Evolutionary conservation across 2,329 filamentous ascomycete species (phyloP), one percentile per base, ranked within the genome.

Genomic region (Juglanconis juglandina): DNA sequence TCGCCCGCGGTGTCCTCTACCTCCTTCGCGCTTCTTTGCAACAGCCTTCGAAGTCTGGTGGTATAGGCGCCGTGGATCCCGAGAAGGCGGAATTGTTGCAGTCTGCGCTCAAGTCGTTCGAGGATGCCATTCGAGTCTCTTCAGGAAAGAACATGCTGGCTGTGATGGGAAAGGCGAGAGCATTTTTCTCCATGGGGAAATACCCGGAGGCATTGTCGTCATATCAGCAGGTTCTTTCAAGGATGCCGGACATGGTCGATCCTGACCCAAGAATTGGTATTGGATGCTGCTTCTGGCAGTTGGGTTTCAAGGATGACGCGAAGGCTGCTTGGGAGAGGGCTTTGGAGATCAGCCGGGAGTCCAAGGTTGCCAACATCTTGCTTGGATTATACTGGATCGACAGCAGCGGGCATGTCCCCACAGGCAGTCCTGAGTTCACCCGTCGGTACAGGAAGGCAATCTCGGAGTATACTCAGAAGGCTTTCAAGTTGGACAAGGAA

Each of bases 211-310:
- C 96, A 13, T 76, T 98, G 56, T 83, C 90, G 62, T 81, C 85
- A 32, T 99, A 98, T 72, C 95, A 99, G 76, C 89, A 91, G 62
- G 92, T 92, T 14, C 78, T 99, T 54, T 82, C 87, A 68, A 92
- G 90, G 74, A 92, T 93, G 79, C 95, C 95, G 2, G 87, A 91
- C 66, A 81, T 98, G 69, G 86, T 90, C 47, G 95, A 99, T 69
- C 95, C 95, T 0, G 95, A 99, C 73, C 96, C 95, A 66, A 86
- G 96, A 67, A 94, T 99, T 67, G 95, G 95, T 58, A 94, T 99
- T 69, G 95, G 95, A 50, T 95, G 92, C 75, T 99, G 95, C 78
- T 89, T 97, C 73, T 99, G 96, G 95, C 91, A 96, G 73, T 81
- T 99, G 34, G 93, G 93, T 10, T 92, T 91, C 79, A 97, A 96